Percentiles rank a stretch among this genome's conserved stretches.
These are phyloP conservation scores for Colletotrichum australisinense DNA, from an alignment of 2,329 filamentous ascomycete genomes.

Conservation along the genomic window DNA sequence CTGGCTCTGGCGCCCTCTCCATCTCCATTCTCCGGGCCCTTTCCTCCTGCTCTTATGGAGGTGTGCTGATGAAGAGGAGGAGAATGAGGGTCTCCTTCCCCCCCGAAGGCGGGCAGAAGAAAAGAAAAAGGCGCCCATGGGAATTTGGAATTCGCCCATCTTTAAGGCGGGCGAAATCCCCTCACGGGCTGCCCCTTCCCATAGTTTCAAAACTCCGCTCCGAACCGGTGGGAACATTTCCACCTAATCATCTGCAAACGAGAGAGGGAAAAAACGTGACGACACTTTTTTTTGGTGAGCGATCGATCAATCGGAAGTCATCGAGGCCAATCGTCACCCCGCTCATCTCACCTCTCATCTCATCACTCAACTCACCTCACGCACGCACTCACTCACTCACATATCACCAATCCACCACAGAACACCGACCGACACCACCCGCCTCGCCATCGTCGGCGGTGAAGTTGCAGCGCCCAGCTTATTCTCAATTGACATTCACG, in stretches of 20 bases:
- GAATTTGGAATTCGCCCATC: constrained; percentile 28
- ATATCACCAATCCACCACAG: not conserved
- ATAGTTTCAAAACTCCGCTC: too few relatives aligned
- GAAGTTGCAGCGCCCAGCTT: not conserved
- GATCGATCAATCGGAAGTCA: not conserved
- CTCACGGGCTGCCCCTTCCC: not conserved
- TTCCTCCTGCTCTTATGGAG: not conserved
- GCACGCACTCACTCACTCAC: too few relatives aligned
- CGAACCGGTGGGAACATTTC: not conserved
- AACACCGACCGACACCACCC: too few relatives aligned
- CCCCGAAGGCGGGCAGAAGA: not conserved
- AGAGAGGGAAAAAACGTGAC: not conserved
- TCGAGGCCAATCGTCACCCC: not conserved
- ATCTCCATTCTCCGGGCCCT: not conserved
- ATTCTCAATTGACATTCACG: not conserved
- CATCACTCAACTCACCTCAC: too few relatives aligned
- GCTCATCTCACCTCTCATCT: not conserved
- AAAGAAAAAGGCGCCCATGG: constrained; percentile 11
- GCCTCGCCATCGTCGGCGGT: not conserved
- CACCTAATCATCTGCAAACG: too few relatives aligned
- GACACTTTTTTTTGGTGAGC: not conserved
- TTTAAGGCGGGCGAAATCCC: constrained; percentile 4
- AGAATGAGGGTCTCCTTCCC: not conserved
- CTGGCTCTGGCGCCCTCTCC: not conserved
- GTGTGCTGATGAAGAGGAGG: not conserved